Evolutionary conservation across 441 rosid genomes (phyloP), one percentile per base, ranked within the genome.

Genomic region (Raphanus hybrid): DNA sequence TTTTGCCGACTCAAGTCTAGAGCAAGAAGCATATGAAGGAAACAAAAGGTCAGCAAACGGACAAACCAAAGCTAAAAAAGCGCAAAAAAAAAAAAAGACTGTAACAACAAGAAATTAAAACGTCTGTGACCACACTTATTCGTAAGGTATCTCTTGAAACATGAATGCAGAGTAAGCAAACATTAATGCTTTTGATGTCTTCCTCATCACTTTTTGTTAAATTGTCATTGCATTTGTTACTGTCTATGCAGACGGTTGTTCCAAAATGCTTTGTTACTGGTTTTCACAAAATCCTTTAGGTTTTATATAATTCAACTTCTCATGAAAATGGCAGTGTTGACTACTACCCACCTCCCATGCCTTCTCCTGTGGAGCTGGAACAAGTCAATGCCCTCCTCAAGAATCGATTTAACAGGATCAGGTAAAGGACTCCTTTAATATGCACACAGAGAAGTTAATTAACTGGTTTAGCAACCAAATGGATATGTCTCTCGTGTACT

Each of bases 321-420:
- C 73, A 72, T 20, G 45, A 14, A 45, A 57, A 14, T 55, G 48
- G 41, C 12, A 64, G 64, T 57, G 6, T 59, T 34, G 67, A 67
- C 2, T 70, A 67, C 2, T 70, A 78, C 85, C 43, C 50, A 93
- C 98, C 97, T 93, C 83, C 97, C 96, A 85, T 96, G 97, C 81
- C 85, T 85, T 61, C 50, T 75, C 0, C 84, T 78, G 76, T 96
- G 98, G 79, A 93, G 91, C 70, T 78, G 80, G 90, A 89, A 93
- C 62, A 93, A 79, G 78, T 75, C 85, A 64, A 92, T 85, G 67
- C 99, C 99, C 87, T 96, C 97, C 82, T 92, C 97, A 82, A 96
- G 64, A 78, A 89, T 75, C 39, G 78, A 86, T 74, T 81, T 85
- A 70, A 93, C 89, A 72, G 88, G 70, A 82, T 80, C 91, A 77